Conservation (phyloP, 805 yeast genomes). For the Scheffersomyces stipitis region DNA sequence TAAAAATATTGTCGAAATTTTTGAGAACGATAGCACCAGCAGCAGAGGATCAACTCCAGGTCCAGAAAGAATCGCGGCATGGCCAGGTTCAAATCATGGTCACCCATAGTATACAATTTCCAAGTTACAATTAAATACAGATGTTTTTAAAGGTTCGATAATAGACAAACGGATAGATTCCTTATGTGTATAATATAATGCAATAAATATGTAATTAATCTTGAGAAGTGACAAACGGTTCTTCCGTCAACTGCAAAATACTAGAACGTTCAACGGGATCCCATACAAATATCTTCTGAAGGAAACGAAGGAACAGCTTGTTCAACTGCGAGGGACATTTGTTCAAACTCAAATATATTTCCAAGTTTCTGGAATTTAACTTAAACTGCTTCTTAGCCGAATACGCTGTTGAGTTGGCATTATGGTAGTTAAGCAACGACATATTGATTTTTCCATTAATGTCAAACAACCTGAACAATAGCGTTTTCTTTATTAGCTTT, state of each 20-base stretch:
- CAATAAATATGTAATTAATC: not conserved
- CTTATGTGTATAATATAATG: too few species aligned
- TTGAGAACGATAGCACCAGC: constrained; percentile 17
- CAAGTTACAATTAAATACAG: too few species aligned
- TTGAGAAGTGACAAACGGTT: constrained; percentile 3
- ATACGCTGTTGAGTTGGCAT: constrained; percentile 7
- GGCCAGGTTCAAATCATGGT: constrained; percentile 72
- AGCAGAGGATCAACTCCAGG: constrained; percentile 27
- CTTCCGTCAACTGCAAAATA: constrained; percentile 5
- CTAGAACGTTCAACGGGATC: constrained; percentile 21
- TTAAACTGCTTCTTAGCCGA: constrained; percentile 21
- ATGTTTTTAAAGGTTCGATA: too few species aligned
- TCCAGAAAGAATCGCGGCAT: constrained; percentile 46
- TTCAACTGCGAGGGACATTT: constrained; percentile 5
- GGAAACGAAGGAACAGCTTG: constrained; percentile 24
- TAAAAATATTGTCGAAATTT: constrained; percentile 13
- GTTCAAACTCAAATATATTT: constrained; percentile 24
- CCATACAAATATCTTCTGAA: constrained; percentile 36
- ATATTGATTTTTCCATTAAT: constrained; percentile 38
- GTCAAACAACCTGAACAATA: constrained; percentile 39
- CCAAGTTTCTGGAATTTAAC: constrained; percentile 29
- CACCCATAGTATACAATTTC: constrained; percentile 52
- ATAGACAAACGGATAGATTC: too few species aligned
- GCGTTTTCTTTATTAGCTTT: constrained; percentile 30
- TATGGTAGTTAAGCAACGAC: constrained; percentile 27